Conservation (phyloP, 202 grass and related monocot genomes). For the Digitaria exilis region DNA sequence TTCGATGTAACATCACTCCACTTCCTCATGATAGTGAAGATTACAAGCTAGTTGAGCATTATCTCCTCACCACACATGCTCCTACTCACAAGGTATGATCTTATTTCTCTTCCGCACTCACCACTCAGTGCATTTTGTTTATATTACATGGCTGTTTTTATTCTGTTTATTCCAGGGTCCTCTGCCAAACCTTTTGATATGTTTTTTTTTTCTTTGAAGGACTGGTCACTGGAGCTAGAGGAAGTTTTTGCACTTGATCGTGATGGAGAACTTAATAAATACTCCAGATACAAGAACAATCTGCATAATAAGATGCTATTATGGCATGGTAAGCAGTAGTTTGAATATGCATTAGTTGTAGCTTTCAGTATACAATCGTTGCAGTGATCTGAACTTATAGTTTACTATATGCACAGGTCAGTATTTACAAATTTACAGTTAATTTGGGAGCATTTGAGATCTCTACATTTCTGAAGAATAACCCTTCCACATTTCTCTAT, state of each 20-base stretch:
- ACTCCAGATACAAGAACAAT: slow-evolving; percentile 70
- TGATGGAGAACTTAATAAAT: slow-evolving; percentile 81
- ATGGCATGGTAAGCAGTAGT: slow-evolving; percentile 80
- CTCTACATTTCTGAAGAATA: neutral
- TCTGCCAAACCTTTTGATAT: neutral
- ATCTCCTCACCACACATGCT: slow-evolving; percentile 93
- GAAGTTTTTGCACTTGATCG: slow-evolving; percentile 89
- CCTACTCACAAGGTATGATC: slow-evolving; percentile 85
- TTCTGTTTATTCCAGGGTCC: neutral
- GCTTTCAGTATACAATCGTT: neutral
- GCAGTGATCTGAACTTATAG: neutral
- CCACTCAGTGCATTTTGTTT: neutral
- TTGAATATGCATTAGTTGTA: neutral
- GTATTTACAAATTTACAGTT: slow-evolving; percentile 31
- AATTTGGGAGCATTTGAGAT: slow-evolving; percentile 4
- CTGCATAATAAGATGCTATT: slow-evolving; percentile 96
- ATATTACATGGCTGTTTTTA: neutral
- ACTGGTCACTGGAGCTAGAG: slow-evolving; percentile 91
- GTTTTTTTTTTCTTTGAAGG: slow-evolving; percentile 47
- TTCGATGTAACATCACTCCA: slow-evolving; percentile 70
- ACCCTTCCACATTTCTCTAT: slow-evolving; percentile 9
- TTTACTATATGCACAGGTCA: neutral
- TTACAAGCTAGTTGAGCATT: slow-evolving; percentile 80
- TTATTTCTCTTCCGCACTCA: slow-evolving; percentile 14
- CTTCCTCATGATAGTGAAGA: slow-evolving; percentile 80